A percentile compares a stretch with the other conserved stretches of the same genome.
These are phyloP conservation scores for Colletotrichum falcatum DNA, from an alignment of 2,329 filamentous ascomycete genomes.

Conservation along the genomic window DNA sequence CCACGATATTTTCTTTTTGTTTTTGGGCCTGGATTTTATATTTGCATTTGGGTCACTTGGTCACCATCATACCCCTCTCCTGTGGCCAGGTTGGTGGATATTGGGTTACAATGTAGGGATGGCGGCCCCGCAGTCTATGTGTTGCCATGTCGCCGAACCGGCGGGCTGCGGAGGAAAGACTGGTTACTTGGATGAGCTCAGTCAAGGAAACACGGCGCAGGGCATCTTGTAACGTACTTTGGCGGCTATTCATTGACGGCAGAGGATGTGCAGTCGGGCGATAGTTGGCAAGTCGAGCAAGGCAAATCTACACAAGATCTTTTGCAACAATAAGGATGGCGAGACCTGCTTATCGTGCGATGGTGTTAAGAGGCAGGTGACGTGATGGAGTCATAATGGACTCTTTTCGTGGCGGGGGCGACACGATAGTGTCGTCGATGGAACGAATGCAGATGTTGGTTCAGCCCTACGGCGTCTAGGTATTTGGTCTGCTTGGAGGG, in stretches of 20 bases:
- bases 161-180: slow-evolving; percentile 2
- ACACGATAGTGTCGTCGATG: neutral
- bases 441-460: slow-evolving; percentile 8
- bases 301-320: neutral
- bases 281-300: neutral
- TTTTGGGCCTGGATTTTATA: slow-evolving; percentile 1
- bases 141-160: neutral
- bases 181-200: neutral
- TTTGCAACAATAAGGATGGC: neutral
- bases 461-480: slow-evolving; percentile 28
- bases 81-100: neutral
- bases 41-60: slow-evolving; percentile 16
- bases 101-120: slow-evolving; percentile 9
- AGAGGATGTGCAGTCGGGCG: neutral
- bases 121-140: neutral
- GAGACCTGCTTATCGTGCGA: neutral
- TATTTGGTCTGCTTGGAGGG: slow-evolving; percentile 3
- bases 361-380: neutral
- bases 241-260: neutral
- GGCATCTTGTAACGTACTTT: neutral
- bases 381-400: neutral
- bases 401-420: neutral
- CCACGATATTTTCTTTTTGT: slow-evolving; percentile 30
- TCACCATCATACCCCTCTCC: slow-evolving; percentile 35
- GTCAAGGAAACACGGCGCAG: neutral